phyloP scores from a whole-genome alignment of 345 rosid species.

The rapeseed (Brassica napus) region DNA sequence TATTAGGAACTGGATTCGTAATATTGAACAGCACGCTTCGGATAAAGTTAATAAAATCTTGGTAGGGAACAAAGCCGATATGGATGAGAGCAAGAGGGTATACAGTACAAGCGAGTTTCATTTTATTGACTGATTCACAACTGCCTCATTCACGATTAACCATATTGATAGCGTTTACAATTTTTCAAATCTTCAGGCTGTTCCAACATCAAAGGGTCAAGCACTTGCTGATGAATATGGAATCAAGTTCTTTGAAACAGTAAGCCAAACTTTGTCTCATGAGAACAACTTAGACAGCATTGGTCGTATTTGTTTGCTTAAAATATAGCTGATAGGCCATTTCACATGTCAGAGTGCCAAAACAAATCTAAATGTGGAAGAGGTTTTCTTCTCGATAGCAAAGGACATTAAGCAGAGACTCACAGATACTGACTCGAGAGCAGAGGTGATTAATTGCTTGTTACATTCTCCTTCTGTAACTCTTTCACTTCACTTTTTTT shows the following conservation, averaged over 20 bases:
- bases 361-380: constrained; percentile 88
- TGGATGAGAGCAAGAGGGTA: constrained; percentile 99
- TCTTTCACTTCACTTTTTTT: constrained; percentile 2
- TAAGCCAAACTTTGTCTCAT: constrained; percentile 41
- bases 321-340: not conserved
- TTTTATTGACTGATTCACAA: not conserved
- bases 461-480: not conserved
- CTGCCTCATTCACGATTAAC: not conserved
- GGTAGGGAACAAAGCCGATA: constrained; percentile 99
- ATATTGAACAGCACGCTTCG: constrained; percentile 98
- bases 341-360: constrained; percentile 82
- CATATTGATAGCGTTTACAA: not conserved
- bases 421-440: constrained; percentile 70
- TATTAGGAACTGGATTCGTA: constrained; percentile 98
- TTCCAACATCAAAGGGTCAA: constrained; percentile 94
- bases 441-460: constrained; percentile 55
- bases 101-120: not conserved
- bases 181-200: constrained; percentile 56
- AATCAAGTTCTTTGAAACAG: constrained; percentile 95
- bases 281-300: not conserved
- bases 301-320: not conserved
- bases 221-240: constrained; percentile 99
- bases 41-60: constrained; percentile 95
- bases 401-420: constrained; percentile 93
- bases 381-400: constrained; percentile 93